A percentile compares a stretch with the other conserved stretches of the same genome.
phyloP scores from a whole-genome alignment of 352 stramenopile species.

The Blastocystis sp. region DNA sequence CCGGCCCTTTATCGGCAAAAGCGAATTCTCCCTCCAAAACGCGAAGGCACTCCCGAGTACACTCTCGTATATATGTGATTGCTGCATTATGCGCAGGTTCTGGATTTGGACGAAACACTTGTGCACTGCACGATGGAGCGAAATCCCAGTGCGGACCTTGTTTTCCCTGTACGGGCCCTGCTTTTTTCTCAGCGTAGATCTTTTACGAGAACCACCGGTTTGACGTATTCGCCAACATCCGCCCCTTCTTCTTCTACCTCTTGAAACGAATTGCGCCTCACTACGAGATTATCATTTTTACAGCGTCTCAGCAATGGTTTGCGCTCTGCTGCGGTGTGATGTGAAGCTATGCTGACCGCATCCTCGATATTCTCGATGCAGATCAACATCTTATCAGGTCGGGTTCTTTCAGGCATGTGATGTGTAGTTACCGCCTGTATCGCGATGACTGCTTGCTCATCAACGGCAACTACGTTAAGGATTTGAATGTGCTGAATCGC shows the following conservation, averaged over 20 bases:
- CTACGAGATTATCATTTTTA: constrained; percentile 65
- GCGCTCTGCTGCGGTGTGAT: background rate
- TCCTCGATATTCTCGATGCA: constrained; percentile 58
- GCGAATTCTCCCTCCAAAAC: constrained; percentile 39
- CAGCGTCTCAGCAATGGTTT: constrained; percentile 41
- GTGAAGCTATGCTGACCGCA: constrained; percentile 44
- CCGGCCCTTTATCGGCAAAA: background rate
- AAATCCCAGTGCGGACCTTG: constrained; percentile 1
- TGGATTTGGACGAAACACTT: constrained; percentile 65
- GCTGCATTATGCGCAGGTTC: background rate
- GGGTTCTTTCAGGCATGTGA: background rate
- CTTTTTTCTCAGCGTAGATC: background rate
- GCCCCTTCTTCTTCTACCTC: constrained; percentile 65
- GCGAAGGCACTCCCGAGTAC: constrained; percentile 5
- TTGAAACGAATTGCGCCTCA: constrained; percentile 18
- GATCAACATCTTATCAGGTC: constrained; percentile 28
- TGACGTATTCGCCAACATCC: constrained; percentile 28
- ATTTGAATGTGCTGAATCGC: constrained; percentile 62
- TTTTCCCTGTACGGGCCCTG: constrained; percentile 12
- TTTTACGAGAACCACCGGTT: constrained; percentile 6
- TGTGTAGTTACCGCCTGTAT: constrained; percentile 38
- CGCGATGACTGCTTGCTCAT: constrained; percentile 45
- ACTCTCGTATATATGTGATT: background rate
- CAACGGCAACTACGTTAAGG: constrained; percentile 63
- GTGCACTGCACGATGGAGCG: constrained; percentile 64